Percentiles rank a stretch among this genome's conserved stretches.
Evolutionary conservation across 1,139 yeast species (phyloP).

Genomic region (Debaryomyces psychrophilus): DNA sequence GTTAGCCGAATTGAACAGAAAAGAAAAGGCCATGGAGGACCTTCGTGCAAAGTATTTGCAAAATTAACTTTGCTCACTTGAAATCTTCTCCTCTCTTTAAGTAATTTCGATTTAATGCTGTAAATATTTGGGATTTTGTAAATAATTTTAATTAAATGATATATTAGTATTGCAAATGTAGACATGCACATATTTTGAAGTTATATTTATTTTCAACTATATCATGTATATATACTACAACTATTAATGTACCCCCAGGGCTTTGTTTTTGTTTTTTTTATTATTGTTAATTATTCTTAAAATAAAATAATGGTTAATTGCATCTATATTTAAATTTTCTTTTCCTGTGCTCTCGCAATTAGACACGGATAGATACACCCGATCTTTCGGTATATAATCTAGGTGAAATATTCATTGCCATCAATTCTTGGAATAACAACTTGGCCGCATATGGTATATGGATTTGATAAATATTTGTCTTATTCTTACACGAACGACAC

Average conservation of each 20-base stretch:
- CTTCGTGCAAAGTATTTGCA: conserved; percentile 41
- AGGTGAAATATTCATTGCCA: conserved; percentile 97
- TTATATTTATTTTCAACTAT: conserved; percentile 3
- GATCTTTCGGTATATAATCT: conserved; percentile 74
- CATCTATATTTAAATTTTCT: conserved; percentile 1
- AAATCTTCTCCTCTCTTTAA: conserved; percentile 2
- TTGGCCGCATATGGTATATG: conserved; percentile 98
- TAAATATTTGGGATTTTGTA: conserved; percentile 12
- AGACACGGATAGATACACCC: conserved; percentile 46
- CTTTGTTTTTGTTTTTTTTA: conserved; percentile 3
- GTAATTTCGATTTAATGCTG: conserved; percentile 18
- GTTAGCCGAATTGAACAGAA: conserved; percentile 40
- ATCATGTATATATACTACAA: conserved; percentile 12
- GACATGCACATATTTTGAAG: background rate
- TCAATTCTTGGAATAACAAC: conserved; percentile 92
- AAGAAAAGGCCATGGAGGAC: conserved; percentile 35
- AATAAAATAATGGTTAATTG: conserved; percentile 2
- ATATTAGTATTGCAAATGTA: background rate
- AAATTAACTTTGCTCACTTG: conserved; percentile 17
- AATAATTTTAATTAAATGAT: conserved; percentile 6
- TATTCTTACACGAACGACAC: conserved; percentile 97
- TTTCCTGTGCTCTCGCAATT: conserved; percentile 12
- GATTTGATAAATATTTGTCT: conserved; percentile 95
- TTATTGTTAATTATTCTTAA: conserved; percentile 11
- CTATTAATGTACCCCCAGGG: conserved; percentile 12